phyloP scores from a whole-genome alignment of 352 stramenopile genomes.

The Pythium volutum region DNA sequence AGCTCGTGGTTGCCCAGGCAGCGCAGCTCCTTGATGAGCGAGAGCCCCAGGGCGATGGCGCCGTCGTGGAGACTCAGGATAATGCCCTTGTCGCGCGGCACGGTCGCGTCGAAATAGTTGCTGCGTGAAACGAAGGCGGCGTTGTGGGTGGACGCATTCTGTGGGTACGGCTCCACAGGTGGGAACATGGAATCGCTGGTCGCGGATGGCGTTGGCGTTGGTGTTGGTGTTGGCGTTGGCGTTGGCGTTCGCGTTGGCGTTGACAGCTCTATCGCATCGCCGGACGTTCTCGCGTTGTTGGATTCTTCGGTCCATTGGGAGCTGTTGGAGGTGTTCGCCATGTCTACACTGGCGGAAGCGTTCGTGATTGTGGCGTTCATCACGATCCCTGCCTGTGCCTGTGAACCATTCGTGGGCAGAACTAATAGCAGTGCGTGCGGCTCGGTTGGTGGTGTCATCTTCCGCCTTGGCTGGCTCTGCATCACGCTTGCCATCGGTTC shows the following conservation, averaged over 20 bases:
- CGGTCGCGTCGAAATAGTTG: constrained; percentile 26
- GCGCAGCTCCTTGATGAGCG: constrained; percentile 56
- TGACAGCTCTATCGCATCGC: too few species aligned
- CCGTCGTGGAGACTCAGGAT: constrained; percentile 51
- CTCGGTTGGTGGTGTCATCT: too few species aligned
- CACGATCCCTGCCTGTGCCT: too few species aligned
- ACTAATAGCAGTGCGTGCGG: neutral
- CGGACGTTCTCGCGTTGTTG: too few species aligned
- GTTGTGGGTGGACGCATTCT: neutral
- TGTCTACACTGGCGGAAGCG: too few species aligned
- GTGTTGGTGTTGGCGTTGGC: neutral
- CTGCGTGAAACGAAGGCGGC: constrained; percentile 23
- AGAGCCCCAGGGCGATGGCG: constrained; percentile 50
- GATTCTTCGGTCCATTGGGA: too few species aligned
- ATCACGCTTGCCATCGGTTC: too few species aligned
- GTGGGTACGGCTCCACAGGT: neutral
- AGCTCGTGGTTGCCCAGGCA: constrained; percentile 33
- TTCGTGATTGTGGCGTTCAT: too few species aligned
- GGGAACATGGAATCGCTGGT: constrained; percentile 6
- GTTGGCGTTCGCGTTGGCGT: neutral
- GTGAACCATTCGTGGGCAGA: too few species aligned
- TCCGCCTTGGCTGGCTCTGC: too few species aligned
- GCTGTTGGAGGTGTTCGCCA: too few species aligned
- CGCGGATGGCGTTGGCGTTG: neutral
- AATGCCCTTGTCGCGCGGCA: constrained; percentile 24